Percentiles rank a stretch among this genome's conserved stretches.
Conservation (phyloP, 352 stramenopile species). For the Phytophthora multivora region DNA sequence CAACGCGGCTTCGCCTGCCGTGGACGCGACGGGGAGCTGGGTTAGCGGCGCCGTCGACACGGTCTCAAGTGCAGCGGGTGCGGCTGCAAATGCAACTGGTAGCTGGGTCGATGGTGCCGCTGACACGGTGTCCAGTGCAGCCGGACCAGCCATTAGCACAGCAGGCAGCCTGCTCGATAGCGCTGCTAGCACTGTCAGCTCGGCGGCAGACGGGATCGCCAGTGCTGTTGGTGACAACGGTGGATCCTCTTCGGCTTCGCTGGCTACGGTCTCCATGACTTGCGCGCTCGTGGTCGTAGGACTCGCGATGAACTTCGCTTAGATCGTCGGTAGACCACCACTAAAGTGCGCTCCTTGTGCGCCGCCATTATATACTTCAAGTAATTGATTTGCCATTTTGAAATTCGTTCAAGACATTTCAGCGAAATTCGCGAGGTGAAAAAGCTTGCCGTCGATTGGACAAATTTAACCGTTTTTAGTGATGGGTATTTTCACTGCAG, state of each 20-base stretch:
- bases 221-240: slow-evolving; percentile 16
- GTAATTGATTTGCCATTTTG: too few species aligned
- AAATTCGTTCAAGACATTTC: too few species aligned
- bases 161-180: slow-evolving; percentile 20
- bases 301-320: slow-evolving; percentile 28
- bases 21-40: slow-evolving; percentile 22
- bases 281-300: slow-evolving; percentile 3
- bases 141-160: not conserved
- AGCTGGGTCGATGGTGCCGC: slow-evolving; percentile 24
- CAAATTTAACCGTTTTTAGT: slow-evolving; percentile 1
- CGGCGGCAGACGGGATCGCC: slow-evolving; percentile 13
- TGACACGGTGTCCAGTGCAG: slow-evolving; percentile 17
- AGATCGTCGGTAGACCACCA: not conserved
- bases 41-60: slow-evolving; percentile 16
- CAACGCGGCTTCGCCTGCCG: slow-evolving; percentile 11
- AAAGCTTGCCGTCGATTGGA: slow-evolving; percentile 16
- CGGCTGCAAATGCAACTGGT: slow-evolving; percentile 17
- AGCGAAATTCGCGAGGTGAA: too few species aligned
- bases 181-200: slow-evolving; percentile 12
- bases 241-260: slow-evolving; percentile 12
- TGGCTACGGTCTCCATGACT: slow-evolving; percentile 18
- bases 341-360: too few species aligned
- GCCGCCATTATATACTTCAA: too few species aligned
- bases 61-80: slow-evolving; percentile 16
- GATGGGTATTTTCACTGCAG: slow-evolving; percentile 8